Evolutionary conservation across 2,329 filamentous ascomycete species (phyloP).

Genomic region (Sporothrix euskadiensis): DNA sequence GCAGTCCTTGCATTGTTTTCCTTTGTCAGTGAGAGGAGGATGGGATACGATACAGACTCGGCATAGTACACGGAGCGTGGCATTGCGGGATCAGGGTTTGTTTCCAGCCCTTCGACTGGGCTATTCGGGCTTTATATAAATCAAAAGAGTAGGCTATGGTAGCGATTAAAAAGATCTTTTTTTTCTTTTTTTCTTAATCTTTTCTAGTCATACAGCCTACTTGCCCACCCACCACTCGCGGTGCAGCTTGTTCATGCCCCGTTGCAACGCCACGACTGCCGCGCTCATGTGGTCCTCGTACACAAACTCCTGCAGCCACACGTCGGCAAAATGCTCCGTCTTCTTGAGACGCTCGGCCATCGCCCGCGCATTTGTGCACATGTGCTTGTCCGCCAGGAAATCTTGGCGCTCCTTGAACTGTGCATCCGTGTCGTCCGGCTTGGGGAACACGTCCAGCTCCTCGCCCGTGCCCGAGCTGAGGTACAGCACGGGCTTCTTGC

Average conservation of each 20-base stretch:
- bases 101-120: not conserved
- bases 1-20: not conserved
- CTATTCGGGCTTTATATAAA: not conserved
- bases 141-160: not conserved
- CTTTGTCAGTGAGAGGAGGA: not conserved
- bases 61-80: constrained; percentile 6
- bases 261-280: constrained; percentile 24
- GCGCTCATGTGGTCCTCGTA: constrained; percentile 29
- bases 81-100: not conserved
- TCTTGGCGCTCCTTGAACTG: constrained; percentile 14
- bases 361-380: constrained; percentile 17
- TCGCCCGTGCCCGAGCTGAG: constrained; percentile 27
- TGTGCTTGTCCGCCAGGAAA: not conserved
- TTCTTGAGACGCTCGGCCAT: constrained; percentile 17
- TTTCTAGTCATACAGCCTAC: not conserved
- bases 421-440: constrained; percentile 25
- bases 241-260: constrained; percentile 25
- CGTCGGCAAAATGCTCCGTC: constrained; percentile 3
- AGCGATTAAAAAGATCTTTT: not conserved
- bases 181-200: not conserved
- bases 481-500: constrained; percentile 23
- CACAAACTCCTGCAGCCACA: constrained; percentile 27
- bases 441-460: constrained; percentile 12
- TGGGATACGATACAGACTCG: not conserved
- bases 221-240: constrained; percentile 24